phyloP scores from a whole-genome alignment of 768 basidiomycete genomes.

The Lactifluus echinatus region DNA sequence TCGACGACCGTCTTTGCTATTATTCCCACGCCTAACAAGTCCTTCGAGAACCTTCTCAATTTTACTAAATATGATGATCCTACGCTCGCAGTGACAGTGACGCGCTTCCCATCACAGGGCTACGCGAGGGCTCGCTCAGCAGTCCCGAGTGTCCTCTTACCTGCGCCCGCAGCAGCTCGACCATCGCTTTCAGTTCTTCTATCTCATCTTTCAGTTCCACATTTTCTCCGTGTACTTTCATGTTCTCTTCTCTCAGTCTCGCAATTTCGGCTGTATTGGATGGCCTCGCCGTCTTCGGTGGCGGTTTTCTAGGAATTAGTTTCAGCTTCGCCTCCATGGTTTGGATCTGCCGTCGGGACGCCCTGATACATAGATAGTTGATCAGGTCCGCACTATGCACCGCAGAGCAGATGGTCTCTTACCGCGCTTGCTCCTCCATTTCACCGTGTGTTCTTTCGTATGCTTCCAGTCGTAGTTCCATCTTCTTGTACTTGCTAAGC shows the following conservation, averaged over 20 bases:
- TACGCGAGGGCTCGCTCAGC: conserved; percentile 40
- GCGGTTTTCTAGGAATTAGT: conserved; percentile 29
- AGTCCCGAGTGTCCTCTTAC: conserved; percentile 38
- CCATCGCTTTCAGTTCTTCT: conserved; percentile 62
- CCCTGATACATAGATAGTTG: conserved; percentile 33
- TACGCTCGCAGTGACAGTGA: conserved; percentile 3
- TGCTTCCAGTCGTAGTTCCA: conserved; percentile 55
- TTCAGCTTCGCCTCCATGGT: conserved; percentile 48
- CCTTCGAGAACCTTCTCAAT: conserved; percentile 27
- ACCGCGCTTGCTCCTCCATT: conserved; percentile 56
- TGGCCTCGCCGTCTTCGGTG: conserved; percentile 7
- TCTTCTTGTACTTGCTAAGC: conserved; percentile 51
- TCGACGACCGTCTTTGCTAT: conserved; percentile 26
- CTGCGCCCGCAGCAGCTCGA: conserved; percentile 56
- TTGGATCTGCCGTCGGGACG: conserved; percentile 51
- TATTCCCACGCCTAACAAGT: conserved; percentile 20
- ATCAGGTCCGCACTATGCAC: not conserved
- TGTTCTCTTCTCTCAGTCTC: conserved; percentile 40
- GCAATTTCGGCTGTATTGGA: conserved; percentile 27
- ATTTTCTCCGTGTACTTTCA: conserved; percentile 51
- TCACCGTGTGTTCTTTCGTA: conserved; percentile 44
- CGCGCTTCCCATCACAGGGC: conserved; percentile 24
- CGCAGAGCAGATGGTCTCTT: conserved; percentile 20
- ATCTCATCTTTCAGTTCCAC: conserved; percentile 42
- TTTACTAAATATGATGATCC: not conserved